A percentile compares a stretch with the other conserved stretches of the same genome.
These are phyloP conservation scores for Suillus cothurnatus DNA, from an alignment of 768 basidiomycete species.

Conservation along the genomic window DNA sequence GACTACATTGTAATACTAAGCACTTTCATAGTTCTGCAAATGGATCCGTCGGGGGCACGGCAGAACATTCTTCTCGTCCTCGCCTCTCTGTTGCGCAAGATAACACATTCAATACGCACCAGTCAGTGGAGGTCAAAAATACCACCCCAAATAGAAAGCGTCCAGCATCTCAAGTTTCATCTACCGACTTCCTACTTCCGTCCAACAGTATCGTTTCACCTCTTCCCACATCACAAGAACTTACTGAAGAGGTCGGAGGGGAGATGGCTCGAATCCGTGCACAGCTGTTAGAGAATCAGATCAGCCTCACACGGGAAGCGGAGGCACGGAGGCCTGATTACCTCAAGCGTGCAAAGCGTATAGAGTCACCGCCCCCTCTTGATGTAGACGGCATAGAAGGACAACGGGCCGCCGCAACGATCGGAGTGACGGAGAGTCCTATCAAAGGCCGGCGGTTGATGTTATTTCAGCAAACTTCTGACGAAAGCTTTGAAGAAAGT, in stretches of 20 bases:
- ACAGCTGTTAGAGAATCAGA: slow-evolving; percentile 51
- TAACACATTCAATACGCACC: background rate
- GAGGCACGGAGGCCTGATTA: slow-evolving; percentile 75
- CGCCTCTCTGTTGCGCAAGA: background rate
- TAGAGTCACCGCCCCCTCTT: slow-evolving; percentile 29
- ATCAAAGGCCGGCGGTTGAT: slow-evolving; percentile 71
- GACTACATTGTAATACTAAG: background rate
- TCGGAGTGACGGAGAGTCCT: slow-evolving; percentile 73
- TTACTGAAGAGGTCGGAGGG: slow-evolving; percentile 41
- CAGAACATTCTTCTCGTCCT: background rate
- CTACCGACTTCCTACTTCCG: background rate
- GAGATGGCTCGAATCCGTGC: slow-evolving; percentile 65
- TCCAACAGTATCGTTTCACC: slow-evolving; percentile 34
- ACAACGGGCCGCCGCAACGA: slow-evolving; percentile 26
- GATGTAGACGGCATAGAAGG: slow-evolving; percentile 32
- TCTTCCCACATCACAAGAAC: background rate
- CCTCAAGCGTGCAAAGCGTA: slow-evolving; percentile 59
- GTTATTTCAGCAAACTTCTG: slow-evolving; percentile 80
- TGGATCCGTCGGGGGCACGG: background rate
- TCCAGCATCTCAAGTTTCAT: slow-evolving; percentile 4
- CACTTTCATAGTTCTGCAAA: background rate
- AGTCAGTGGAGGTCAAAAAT: slow-evolving; percentile 1
- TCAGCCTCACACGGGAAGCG: slow-evolving; percentile 50
- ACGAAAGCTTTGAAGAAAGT: slow-evolving; percentile 85
- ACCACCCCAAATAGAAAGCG: background rate